Conservation (phyloP, 1,139 yeast genomes). For the Kodamaea derodonti region DNA sequence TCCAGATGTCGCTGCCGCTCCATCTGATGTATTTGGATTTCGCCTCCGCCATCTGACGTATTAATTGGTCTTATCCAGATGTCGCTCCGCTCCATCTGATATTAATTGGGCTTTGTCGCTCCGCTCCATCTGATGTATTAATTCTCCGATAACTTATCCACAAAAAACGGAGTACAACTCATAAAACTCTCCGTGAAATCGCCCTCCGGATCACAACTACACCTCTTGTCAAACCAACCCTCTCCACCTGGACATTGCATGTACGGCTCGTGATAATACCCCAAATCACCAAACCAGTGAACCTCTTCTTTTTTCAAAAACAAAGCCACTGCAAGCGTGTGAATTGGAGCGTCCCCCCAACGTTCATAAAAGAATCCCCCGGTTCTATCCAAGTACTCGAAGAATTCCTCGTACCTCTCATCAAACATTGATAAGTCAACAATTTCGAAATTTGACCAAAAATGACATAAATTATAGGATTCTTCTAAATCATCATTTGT, state of each 20-base stretch:
- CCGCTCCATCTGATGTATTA: no score
- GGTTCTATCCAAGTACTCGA: slow-evolving; percentile 23
- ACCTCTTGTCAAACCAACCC: slow-evolving; percentile 15
- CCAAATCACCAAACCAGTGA: slow-evolving; percentile 31
- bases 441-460: slow-evolving; percentile 39
- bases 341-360: slow-evolving; percentile 44
- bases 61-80: no score
- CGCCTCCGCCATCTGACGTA: no score
- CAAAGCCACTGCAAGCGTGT: slow-evolving; percentile 26
- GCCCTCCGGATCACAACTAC: slow-evolving; percentile 30
- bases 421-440: slow-evolving; percentile 27
- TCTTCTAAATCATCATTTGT: slow-evolving; percentile 17
- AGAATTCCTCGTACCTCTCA: slow-evolving; percentile 21
- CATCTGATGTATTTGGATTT: no score
- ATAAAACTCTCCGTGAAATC: slow-evolving; percentile 26
- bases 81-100: no score
- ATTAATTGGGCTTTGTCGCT: no score
- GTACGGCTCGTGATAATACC: slow-evolving; percentile 35
- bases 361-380: slow-evolving; percentile 40
- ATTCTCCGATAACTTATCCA: no score
- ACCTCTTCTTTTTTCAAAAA: slow-evolving; percentile 21
- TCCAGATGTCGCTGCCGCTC: no score
- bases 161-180: slow-evolving; percentile 32
- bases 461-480: slow-evolving; percentile 36
- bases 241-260: slow-evolving; percentile 29